Evolutionary conservation across 2,329 filamentous ascomycete species (phyloP).

Genomic region (Cladophialophora chaetospira): DNA sequence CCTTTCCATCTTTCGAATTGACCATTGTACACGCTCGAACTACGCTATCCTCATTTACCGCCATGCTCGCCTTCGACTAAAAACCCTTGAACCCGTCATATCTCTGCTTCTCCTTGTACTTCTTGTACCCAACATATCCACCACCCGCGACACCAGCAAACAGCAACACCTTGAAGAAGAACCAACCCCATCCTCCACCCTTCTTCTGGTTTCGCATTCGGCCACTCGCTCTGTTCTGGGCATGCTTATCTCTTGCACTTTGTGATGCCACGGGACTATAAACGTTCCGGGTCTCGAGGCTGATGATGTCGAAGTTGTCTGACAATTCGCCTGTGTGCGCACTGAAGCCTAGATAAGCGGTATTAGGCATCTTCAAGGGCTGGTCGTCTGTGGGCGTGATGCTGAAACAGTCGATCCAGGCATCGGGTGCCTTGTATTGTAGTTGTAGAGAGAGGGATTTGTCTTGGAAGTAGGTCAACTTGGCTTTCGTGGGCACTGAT

Average conservation of each 20-base stretch:
- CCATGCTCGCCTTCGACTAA: background rate
- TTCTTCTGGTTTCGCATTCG: conserved; percentile 32
- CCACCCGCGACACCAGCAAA: conserved; percentile 71
- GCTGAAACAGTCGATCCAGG: conserved; percentile 90
- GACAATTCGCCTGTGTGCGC: conserved; percentile 90
- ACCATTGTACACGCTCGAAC: conserved; percentile 15
- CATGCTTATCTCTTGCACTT: conserved; percentile 27
- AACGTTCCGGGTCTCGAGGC: conserved; percentile 81
- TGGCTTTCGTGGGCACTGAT: conserved; percentile 77
- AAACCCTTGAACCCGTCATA: conserved; percentile 32
- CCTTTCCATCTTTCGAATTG: background rate
- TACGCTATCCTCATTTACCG: conserved; percentile 1
- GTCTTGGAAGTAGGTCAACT: conserved; percentile 95
- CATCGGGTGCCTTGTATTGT: conserved; percentile 86
- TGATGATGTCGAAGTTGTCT: conserved; percentile 97
- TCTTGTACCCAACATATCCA: conserved; percentile 81
- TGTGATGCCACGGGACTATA: conserved; percentile 60
- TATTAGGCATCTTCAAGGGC: conserved; percentile 74
- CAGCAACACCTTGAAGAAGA: conserved; percentile 79
- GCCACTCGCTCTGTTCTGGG: conserved; percentile 32
- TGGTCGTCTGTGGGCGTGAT: conserved; percentile 60
- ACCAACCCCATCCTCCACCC: conserved; percentile 65
- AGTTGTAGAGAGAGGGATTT: conserved; percentile 86
- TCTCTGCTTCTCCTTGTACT: conserved; percentile 68
- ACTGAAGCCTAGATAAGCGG: conserved; percentile 65